Conservation (phyloP, 2,329 filamentous ascomycete species). For the Neofusicoccum sp. region DNA sequence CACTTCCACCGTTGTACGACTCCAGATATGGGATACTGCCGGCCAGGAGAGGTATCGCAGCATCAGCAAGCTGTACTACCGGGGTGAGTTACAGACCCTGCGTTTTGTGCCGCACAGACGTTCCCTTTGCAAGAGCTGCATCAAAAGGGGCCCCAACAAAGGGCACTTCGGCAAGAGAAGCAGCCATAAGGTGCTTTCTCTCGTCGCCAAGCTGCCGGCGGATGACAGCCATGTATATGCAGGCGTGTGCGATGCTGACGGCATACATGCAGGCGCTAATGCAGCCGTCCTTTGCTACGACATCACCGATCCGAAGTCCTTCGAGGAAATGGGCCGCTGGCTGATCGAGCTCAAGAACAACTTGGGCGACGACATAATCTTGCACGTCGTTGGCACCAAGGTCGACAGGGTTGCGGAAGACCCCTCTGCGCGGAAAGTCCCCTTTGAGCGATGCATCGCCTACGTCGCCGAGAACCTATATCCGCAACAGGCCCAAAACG, state of each 20-base stretch:
- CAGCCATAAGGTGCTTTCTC: background rate
- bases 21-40: slow-evolving; percentile 96
- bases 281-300: slow-evolving; percentile 93
- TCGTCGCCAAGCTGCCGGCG: background rate
- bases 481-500: slow-evolving; percentile 50
- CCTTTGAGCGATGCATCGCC: slow-evolving; percentile 92
- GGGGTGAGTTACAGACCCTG: slow-evolving; percentile 41
- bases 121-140: background rate
- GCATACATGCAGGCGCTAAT: slow-evolving; percentile 64
- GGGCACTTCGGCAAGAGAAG: background rate
- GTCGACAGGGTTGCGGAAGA: slow-evolving; percentile 84
- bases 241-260: slow-evolving; percentile 7
- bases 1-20: slow-evolving; percentile 79
- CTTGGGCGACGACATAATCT: slow-evolving; percentile 71
- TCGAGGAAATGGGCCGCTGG: slow-evolving; percentile 91
- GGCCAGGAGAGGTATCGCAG: slow-evolving; percentile 94
- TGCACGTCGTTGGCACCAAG: slow-evolving; percentile 84
- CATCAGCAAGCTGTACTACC: slow-evolving; percentile 94
- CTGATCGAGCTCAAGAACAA: slow-evolving; percentile 80
- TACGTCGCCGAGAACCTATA: slow-evolving; percentile 76
- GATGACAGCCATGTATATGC: background rate
- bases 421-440: slow-evolving; percentile 74
- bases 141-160: background rate
- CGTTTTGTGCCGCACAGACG: slow-evolving; percentile 6
- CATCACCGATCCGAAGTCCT: slow-evolving; percentile 82